These are phyloP conservation scores for Rhodamnia argentea DNA, from an alignment of 345 rosid species.

Conservation along the genomic window DNA sequence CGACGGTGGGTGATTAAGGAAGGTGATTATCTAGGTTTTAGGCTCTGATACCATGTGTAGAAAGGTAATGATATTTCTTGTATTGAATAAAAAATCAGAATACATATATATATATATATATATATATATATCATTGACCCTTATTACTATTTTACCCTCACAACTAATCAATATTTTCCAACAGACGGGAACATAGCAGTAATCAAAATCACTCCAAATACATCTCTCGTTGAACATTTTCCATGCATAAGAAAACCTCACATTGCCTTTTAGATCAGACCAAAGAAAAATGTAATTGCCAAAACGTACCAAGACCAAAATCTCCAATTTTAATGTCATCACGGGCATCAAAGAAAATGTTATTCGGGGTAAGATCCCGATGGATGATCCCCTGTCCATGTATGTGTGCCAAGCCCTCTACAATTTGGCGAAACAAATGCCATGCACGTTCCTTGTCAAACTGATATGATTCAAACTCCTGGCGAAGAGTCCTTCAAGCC, in stretches of 20 bases:
- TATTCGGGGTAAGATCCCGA: slow-evolving; percentile 89
- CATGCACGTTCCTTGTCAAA: slow-evolving; percentile 76
- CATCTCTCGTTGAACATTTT: not conserved
- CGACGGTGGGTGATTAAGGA: too few relatives aligned
- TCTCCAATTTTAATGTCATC: slow-evolving; percentile 93
- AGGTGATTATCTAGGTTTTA: too few relatives aligned
- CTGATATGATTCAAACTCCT: slow-evolving; percentile 80
- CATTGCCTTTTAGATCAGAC: not conserved
- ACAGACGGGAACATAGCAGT: not conserved
- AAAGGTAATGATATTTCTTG: too few relatives aligned
- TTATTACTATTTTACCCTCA: too few relatives aligned
- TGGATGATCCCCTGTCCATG: slow-evolving; percentile 98
- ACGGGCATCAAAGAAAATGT: slow-evolving; percentile 94
- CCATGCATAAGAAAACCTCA: not conserved
- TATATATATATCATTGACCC: too few relatives aligned
- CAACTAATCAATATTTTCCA: too few relatives aligned
- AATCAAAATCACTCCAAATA: not conserved
- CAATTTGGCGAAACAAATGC: slow-evolving; percentile 90
- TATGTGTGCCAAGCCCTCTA: slow-evolving; percentile 90
- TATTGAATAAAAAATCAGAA: too few relatives aligned
- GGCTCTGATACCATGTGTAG: too few relatives aligned
- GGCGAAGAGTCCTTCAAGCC: slow-evolving; percentile 73
- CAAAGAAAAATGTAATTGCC: not conserved
- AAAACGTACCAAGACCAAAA: slow-evolving; percentile 80
- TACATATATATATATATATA: too few relatives aligned